Percentiles rank a stretch among this genome's conserved stretches.
Evolutionary conservation across 495 filamentous ascomycete genomes (phyloP).

Genomic region (Platismatia glauca): DNA sequence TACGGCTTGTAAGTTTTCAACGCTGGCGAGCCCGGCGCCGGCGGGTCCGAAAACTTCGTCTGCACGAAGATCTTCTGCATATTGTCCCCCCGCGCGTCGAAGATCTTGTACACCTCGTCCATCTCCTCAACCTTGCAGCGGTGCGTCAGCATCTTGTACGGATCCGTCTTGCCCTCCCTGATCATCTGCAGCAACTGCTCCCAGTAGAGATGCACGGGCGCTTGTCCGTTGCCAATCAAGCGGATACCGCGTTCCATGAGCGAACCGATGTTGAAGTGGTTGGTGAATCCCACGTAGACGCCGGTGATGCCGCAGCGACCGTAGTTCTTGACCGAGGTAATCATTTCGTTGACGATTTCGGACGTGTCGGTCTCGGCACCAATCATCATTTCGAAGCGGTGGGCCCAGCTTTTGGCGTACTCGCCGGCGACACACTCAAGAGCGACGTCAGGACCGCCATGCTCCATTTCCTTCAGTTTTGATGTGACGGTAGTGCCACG

Average conservation of each 20-base stretch:
- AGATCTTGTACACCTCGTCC: slow-evolving; percentile 59
- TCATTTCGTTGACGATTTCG: slow-evolving; percentile 84
- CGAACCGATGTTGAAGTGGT: slow-evolving; percentile 75
- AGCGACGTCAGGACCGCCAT: slow-evolving; percentile 63
- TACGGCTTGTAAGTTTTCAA: slow-evolving; percentile 35
- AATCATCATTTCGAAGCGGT: slow-evolving; percentile 64
- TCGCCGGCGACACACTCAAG: slow-evolving; percentile 81
- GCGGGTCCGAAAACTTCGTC: slow-evolving; percentile 54
- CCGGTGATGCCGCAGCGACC: slow-evolving; percentile 71
- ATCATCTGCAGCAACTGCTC: slow-evolving; percentile 62
- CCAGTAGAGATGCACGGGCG: slow-evolving; percentile 81
- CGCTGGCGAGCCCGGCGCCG: slow-evolving; percentile 43
- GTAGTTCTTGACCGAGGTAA: slow-evolving; percentile 65
- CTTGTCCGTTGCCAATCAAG: slow-evolving; percentile 76
- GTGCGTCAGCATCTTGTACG: slow-evolving; percentile 71
- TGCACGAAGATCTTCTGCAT: slow-evolving; percentile 68
- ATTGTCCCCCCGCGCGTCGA: slow-evolving; percentile 56
- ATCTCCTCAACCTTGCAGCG: slow-evolving; percentile 68
- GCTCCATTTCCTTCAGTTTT: slow-evolving; percentile 63
- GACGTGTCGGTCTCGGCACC: slow-evolving; percentile 79
- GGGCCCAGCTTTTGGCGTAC: slow-evolving; percentile 74
- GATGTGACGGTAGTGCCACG: slow-evolving; percentile 53
- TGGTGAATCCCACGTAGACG: slow-evolving; percentile 74
- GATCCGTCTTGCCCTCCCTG: slow-evolving; percentile 60
- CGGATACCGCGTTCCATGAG: slow-evolving; percentile 82